phyloP scores from a whole-genome alignment of 169 alveolate genomes.

The Cryptosporidium ubiquitum region DNA sequence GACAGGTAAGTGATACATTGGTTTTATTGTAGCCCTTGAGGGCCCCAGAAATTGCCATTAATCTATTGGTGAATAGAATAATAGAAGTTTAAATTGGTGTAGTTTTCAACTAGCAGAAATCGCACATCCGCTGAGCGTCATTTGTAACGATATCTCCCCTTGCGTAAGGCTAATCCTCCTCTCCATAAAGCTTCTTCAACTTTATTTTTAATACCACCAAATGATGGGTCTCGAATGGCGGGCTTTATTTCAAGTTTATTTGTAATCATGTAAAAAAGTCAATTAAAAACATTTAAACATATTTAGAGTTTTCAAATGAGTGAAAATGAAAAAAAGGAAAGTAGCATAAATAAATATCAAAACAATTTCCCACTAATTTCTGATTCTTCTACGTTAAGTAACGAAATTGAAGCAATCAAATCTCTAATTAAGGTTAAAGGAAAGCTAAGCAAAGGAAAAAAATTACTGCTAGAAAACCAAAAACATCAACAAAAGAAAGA shows the following conservation, averaged over 20 bases:
- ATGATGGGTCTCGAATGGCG: slow-evolving; percentile 47
- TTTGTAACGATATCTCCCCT: slow-evolving; percentile 99
- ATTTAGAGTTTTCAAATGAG: not conserved
- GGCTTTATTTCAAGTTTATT: too few species aligned
- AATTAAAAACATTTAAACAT: not conserved
- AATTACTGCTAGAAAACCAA: not conserved
- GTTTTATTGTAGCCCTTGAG: slow-evolving; percentile 65
- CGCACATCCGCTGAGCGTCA: slow-evolving; percentile 99
- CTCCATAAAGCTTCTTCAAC: not conserved
- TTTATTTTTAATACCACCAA: not conserved
- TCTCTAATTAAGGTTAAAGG: not conserved
- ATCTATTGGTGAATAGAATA: slow-evolving; percentile 90
- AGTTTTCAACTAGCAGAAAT: slow-evolving; percentile 99
- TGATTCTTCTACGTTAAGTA: not conserved
- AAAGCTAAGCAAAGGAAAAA: not conserved
- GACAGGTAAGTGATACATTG: slow-evolving; percentile 48
- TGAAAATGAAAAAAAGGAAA: not conserved
- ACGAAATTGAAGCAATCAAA: not conserved
- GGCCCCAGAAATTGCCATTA: slow-evolving; percentile 96
- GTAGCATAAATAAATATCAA: too few species aligned
- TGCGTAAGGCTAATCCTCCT: slow-evolving; percentile 91
- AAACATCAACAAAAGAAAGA: too few species aligned
- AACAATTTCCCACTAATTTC: not conserved
- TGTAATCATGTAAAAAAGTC: too few species aligned
- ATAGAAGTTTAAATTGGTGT: slow-evolving; percentile 93